Evolutionary conservation across 2,329 filamentous ascomycete species (phyloP).

Genomic region (Claviceps purpurea): DNA sequence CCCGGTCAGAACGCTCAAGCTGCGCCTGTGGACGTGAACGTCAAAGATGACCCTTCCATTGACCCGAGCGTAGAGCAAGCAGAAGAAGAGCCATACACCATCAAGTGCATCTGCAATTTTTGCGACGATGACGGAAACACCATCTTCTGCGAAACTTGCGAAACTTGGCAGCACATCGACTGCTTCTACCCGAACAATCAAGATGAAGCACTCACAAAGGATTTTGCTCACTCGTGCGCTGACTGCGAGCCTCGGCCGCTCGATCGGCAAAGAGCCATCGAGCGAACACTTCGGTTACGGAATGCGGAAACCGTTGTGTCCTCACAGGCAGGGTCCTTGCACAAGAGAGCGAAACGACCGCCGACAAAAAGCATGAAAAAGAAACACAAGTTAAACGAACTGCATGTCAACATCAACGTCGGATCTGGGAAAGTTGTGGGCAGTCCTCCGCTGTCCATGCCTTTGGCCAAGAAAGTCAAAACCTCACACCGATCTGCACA

Average conservation of each 20-base stretch:
- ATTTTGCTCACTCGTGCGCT: constrained; percentile 72
- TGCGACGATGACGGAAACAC: constrained; percentile 94
- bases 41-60: constrained; percentile 24
- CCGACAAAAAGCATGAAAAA: constrained; percentile 78
- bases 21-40: constrained; percentile 16
- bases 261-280: constrained; percentile 61
- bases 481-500: constrained; percentile 66
- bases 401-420: constrained; percentile 43
- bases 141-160: constrained; percentile 89
- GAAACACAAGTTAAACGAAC: constrained; percentile 59
- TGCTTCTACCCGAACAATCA: constrained; percentile 78
- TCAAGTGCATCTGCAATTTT: constrained; percentile 95
- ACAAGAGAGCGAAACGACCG: constrained; percentile 62
- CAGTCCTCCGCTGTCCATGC: constrained; percentile 27
- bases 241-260: constrained; percentile 72
- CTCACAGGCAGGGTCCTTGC: constrained; percentile 28
- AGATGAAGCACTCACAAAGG: constrained; percentile 55
- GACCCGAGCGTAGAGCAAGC: constrained; percentile 35
- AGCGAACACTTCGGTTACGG: constrained; percentile 51
- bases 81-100: constrained; percentile 77
- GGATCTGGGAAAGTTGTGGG: constrained; percentile 36
- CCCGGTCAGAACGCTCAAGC: constrained; percentile 37
- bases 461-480: constrained; percentile 66
- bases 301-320: constrained; percentile 23
- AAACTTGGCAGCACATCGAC: constrained; percentile 96